phyloP scores from a whole-genome alignment of 2,329 filamentous ascomycete genomes.

The Aspergillus tanneri region DNA sequence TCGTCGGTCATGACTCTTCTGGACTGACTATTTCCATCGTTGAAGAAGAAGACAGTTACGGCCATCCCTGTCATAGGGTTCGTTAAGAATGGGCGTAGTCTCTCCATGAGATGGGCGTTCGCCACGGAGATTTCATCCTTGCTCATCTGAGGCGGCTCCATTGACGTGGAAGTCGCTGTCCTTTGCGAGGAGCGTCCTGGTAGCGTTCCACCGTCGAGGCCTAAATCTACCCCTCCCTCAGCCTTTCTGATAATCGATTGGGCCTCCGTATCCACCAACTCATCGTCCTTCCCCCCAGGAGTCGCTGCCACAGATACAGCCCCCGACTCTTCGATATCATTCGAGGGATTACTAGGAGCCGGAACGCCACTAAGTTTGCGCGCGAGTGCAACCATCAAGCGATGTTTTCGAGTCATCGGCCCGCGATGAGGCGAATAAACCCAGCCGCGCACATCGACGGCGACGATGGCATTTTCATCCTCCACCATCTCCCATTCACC shows the following conservation, averaged over 20 bases:
- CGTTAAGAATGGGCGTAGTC: slow-evolving; percentile 85
- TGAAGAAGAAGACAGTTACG: slow-evolving; percentile 94
- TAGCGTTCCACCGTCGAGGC: slow-evolving; percentile 23
- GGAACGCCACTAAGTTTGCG: slow-evolving; percentile 85
- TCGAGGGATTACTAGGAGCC: slow-evolving; percentile 52
- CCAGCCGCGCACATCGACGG: slow-evolving; percentile 95
- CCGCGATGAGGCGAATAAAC: slow-evolving; percentile 83
- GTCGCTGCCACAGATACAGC: slow-evolving; percentile 35
- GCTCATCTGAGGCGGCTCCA: slow-evolving; percentile 52
- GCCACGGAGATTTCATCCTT: slow-evolving; percentile 74
- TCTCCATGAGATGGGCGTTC: slow-evolving; percentile 83
- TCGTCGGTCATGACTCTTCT: slow-evolving; percentile 82
- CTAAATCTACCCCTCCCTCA: slow-evolving; percentile 51
- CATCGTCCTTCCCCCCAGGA: slow-evolving; percentile 52
- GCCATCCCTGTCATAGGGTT: slow-evolving; percentile 74
- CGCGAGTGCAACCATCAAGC: slow-evolving; percentile 81
- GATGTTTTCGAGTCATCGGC: slow-evolving; percentile 81
- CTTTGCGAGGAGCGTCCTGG: slow-evolving; percentile 35
- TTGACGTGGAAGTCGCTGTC: slow-evolving; percentile 51
- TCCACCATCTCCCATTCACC: slow-evolving; percentile 77
- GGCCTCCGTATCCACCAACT: slow-evolving; percentile 71
- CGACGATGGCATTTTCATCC: slow-evolving; percentile 80
- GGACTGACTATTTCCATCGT: slow-evolving; percentile 77
- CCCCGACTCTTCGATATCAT: slow-evolving; percentile 29
- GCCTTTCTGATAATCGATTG: slow-evolving; percentile 72